Percentiles rank a stretch among this genome's conserved stretches.
Evolutionary conservation across 176 grass and related monocot genomes (phyloP).

Genomic region (Juncus inflexus): DNA sequence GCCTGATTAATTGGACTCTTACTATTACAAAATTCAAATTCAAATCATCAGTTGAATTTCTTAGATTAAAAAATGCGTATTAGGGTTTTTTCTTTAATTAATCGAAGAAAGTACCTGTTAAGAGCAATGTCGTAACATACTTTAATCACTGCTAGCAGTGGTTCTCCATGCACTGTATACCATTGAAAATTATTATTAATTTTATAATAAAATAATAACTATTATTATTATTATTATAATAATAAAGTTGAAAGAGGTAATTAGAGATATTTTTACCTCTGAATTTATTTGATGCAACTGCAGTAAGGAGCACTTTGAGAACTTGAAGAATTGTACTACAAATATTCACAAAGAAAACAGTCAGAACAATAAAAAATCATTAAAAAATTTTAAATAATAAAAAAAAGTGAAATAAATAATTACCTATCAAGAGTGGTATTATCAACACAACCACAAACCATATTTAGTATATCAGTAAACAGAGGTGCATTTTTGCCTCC

Average conservation of each 20-base stretch:
- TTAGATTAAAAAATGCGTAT: slow-evolving; percentile 10
- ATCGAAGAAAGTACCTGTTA: slow-evolving; percentile 66
- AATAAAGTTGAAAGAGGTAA: slow-evolving; percentile 2
- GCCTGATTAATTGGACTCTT: slow-evolving; percentile 98
- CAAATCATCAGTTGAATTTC: slow-evolving; percentile 30
- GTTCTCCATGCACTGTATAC: slow-evolving; percentile 87
- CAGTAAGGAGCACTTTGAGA: slow-evolving; percentile 96
- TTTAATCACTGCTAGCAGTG: slow-evolving; percentile 95
- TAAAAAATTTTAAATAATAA: neutral
- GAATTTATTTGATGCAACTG: slow-evolving; percentile 95
- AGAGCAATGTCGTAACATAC: slow-evolving; percentile 99
- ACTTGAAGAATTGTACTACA: slow-evolving; percentile 96
- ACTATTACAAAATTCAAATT: slow-evolving; percentile 43
- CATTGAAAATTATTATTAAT: too few relatives aligned
- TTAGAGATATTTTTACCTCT: slow-evolving; percentile 56
- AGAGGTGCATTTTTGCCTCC: slow-evolving; percentile 81
- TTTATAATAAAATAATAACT: neutral
- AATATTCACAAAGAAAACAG: slow-evolving; percentile 18
- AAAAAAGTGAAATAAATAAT: neutral
- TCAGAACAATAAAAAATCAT: slow-evolving; percentile 2
- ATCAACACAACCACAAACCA: slow-evolving; percentile 85
- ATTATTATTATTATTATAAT: neutral
- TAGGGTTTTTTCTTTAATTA: neutral
- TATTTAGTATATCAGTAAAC: slow-evolving; percentile 85
- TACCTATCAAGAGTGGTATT: slow-evolving; percentile 97